Conservation (phyloP, 2,329 filamentous ascomycete genomes). For the Penicillium digitatum region DNA sequence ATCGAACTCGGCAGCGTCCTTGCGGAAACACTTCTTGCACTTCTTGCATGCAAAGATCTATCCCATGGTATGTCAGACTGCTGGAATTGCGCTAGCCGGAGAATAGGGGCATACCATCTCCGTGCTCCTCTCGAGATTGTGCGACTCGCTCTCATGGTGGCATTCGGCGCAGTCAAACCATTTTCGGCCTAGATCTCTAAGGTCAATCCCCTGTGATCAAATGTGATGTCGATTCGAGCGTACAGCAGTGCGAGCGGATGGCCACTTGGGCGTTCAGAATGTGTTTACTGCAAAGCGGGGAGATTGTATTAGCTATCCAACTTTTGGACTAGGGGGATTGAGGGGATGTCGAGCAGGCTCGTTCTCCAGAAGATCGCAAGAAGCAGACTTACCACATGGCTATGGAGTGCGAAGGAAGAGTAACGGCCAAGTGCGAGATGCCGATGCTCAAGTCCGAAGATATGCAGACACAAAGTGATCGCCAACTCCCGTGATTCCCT, state of each 20-base stretch:
- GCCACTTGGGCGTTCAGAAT: slow-evolving; percentile 96
- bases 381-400: slow-evolving; percentile 28
- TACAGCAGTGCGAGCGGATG: slow-evolving; percentile 94
- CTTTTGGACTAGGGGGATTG: neutral
- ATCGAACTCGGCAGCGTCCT: slow-evolving; percentile 86
- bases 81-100: neutral
- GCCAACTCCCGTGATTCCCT: slow-evolving; percentile 26
- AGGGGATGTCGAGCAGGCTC: neutral
- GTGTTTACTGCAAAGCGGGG: slow-evolving; percentile 68
- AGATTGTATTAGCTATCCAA: slow-evolving; percentile 12
- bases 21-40: slow-evolving; percentile 97
- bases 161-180: slow-evolving; percentile 99
- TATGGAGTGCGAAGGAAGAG: neutral
- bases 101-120: slow-evolving; percentile 63
- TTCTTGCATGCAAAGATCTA: slow-evolving; percentile 88
- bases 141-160: slow-evolving; percentile 75
- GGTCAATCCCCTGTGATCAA: slow-evolving; percentile 4
- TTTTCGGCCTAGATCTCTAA: slow-evolving; percentile 63
- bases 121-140: slow-evolving; percentile 68
- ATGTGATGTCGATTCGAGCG: slow-evolving; percentile 27
- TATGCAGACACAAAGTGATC: slow-evolving; percentile 22
- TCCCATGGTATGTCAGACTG: slow-evolving; percentile 31
- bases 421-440: neutral
- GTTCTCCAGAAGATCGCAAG: neutral
- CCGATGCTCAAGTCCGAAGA: slow-evolving; percentile 1